phyloP scores from a whole-genome alignment of 306 rosid species.

The Prunus kanzakura region DNA sequence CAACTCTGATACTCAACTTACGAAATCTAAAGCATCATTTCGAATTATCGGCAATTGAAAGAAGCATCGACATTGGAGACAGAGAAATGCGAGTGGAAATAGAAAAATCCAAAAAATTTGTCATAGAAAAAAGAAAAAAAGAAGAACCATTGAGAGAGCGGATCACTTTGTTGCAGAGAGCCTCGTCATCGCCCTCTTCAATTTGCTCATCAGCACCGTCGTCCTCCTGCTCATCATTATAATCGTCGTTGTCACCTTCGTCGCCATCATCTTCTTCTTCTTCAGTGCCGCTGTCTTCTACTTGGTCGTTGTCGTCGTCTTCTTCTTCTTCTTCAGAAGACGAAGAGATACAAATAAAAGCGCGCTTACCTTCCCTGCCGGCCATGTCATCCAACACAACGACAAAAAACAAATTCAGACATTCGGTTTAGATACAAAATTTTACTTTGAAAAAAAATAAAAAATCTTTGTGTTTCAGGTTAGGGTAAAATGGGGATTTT shows the following conservation, averaged over 20 bases:
- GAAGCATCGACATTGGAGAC: not conserved
- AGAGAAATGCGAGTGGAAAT: not conserved
- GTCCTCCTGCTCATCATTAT: not conserved
- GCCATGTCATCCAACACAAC: conserved; percentile 25
- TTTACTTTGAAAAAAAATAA: not conserved
- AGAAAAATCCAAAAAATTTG: not conserved
- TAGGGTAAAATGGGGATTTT: not conserved
- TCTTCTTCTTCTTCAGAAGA: conserved; percentile 19
- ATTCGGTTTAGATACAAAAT: not conserved
- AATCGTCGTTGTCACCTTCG: conserved; percentile 1
- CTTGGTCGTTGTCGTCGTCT: not conserved
- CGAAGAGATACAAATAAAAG: conserved; percentile 36
- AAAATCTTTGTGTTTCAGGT: not conserved
- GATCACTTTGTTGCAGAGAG: conserved; percentile 43
- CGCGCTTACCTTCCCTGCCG: conserved; percentile 26
- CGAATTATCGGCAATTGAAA: not conserved
- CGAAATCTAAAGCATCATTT: not conserved
- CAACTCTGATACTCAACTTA: not conserved
- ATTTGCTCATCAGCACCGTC: conserved; percentile 15
- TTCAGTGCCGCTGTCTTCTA: not conserved
- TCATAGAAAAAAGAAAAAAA: not conserved
- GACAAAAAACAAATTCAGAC: not conserved
- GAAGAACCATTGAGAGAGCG: conserved; percentile 49
- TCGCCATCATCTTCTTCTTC: not conserved
- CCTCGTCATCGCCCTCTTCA: conserved; percentile 29